Conservation (phyloP, 306 rosid species). For the Herpetospermum pedunculosum region DNA sequence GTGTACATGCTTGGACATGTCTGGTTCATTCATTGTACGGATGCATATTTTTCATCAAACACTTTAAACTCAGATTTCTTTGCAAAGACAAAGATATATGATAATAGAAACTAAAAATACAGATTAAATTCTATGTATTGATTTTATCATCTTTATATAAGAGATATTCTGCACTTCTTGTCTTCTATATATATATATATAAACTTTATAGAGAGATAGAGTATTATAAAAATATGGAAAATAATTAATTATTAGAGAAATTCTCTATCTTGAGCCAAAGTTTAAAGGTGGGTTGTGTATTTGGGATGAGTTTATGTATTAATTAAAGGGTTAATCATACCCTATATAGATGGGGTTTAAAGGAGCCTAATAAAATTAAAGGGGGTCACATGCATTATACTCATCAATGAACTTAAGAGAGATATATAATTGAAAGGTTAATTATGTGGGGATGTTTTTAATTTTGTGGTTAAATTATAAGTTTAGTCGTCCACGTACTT, state of each 20-base stretch:
- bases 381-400: no score
- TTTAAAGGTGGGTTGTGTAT: no score
- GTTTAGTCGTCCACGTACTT: no score
- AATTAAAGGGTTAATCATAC: no score
- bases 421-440: no score
- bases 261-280: background rate
- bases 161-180: background rate
- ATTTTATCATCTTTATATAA: background rate
- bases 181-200: background rate
- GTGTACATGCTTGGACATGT: slow-evolving; percentile 29
- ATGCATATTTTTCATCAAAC: background rate
- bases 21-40: slow-evolving; percentile 15
- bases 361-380: no score
- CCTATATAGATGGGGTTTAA: no score
- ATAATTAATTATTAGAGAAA: background rate
- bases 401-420: no score
- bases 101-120: slow-evolving; percentile 6
- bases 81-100: slow-evolving; percentile 15
- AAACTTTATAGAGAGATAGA: background rate
- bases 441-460: no score
- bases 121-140: background rate
- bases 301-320: no score
- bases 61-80: background rate
- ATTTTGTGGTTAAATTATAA: no score
- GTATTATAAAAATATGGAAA: no score